phyloP scores from a whole-genome alignment of 1,284 basidiomycete species.

The Irpex sp. region DNA sequence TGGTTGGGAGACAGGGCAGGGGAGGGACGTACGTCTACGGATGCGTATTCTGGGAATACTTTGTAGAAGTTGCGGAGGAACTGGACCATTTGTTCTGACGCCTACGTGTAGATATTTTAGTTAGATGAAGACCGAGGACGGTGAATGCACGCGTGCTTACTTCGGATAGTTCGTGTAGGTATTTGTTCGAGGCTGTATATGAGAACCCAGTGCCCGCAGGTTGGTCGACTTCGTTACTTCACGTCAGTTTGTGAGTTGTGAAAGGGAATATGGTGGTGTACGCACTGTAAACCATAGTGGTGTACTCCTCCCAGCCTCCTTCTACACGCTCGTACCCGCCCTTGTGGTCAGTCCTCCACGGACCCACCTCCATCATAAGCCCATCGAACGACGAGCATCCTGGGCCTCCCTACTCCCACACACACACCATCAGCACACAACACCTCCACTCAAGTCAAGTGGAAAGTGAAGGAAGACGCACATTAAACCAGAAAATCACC shows the following conservation, averaged over 20 bases:
- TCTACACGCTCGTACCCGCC: conserved; percentile 75
- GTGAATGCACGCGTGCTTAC: conserved; percentile 31
- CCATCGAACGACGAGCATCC: conserved; percentile 98
- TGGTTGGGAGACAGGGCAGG: too few species aligned
- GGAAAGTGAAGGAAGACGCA: conserved; percentile 29
- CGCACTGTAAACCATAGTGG: conserved; percentile 91
- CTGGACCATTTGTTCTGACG: conserved; percentile 72
- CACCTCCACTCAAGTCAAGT: background rate
- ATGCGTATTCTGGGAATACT: conserved; percentile 85
- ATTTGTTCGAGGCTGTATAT: conserved; percentile 82
- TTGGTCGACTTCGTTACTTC: too few species aligned
- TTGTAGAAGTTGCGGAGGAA: conserved; percentile 86
- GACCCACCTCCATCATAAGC: conserved; percentile 96
- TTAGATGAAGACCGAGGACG: too few species aligned
- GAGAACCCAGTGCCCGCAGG: conserved; percentile 95
- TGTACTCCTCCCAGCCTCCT: conserved; percentile 98
- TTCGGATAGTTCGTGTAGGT: conserved; percentile 74
- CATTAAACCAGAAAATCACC: conserved; percentile 96
- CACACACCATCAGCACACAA: conserved; percentile 1
- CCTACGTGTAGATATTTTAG: conserved; percentile 41
- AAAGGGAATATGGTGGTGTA: too few species aligned
- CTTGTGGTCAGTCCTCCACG: conserved; percentile 80
- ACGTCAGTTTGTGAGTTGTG: conserved; percentile 8
- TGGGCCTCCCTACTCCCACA: conserved; percentile 75
- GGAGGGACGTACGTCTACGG: conserved; percentile 67